These are phyloP conservation scores for Kwoniella shivajii DNA, from an alignment of 1,284 basidiomycete genomes.

Conservation along the genomic window DNA sequence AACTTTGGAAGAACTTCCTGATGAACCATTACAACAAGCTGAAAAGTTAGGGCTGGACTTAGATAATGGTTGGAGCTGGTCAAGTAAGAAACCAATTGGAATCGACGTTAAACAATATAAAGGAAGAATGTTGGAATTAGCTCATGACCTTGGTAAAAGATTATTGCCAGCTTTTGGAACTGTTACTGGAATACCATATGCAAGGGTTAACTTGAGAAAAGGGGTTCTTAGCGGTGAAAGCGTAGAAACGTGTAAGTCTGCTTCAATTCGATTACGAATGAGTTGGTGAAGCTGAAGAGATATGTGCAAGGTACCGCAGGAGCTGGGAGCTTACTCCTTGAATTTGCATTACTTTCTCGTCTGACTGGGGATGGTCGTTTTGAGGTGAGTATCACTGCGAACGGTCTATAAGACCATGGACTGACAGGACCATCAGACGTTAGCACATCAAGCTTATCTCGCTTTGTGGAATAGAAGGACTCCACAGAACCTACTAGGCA, in stretches of 20 bases:
- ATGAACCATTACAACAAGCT: slow-evolving; percentile 33
- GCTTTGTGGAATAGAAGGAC: slow-evolving; percentile 88
- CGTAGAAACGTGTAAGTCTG: slow-evolving; percentile 47
- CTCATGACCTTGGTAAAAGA: slow-evolving; percentile 78
- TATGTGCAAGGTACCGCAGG: slow-evolving; percentile 80
- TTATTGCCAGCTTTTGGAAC: slow-evolving; percentile 85
- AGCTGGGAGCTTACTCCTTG: slow-evolving; percentile 85
- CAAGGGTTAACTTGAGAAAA: slow-evolving; percentile 63
- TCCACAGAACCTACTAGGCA: slow-evolving; percentile 78
- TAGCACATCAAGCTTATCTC: slow-evolving; percentile 70
- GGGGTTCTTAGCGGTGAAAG: slow-evolving; percentile 46
- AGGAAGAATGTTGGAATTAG: slow-evolving; percentile 69
- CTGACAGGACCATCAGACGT: slow-evolving; percentile 23
- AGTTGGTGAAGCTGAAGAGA: slow-evolving; percentile 61
- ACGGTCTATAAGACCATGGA: background rate
- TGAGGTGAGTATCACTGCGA: slow-evolving; percentile 63
- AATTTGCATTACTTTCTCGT: slow-evolving; percentile 86
- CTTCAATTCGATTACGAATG: slow-evolving; percentile 52
- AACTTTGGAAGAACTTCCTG: slow-evolving; percentile 61
- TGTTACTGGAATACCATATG: slow-evolving; percentile 83
- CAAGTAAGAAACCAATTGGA: slow-evolving; percentile 48
- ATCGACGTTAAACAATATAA: slow-evolving; percentile 76
- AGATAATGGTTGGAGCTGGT: slow-evolving; percentile 8
- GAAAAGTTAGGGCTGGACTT: slow-evolving; percentile 21
- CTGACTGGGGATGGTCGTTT: slow-evolving; percentile 83